Evolutionary conservation across 2,329 filamentous ascomycete genomes (phyloP).

Genomic region (Calonectria pseudoreteaudii): DNA sequence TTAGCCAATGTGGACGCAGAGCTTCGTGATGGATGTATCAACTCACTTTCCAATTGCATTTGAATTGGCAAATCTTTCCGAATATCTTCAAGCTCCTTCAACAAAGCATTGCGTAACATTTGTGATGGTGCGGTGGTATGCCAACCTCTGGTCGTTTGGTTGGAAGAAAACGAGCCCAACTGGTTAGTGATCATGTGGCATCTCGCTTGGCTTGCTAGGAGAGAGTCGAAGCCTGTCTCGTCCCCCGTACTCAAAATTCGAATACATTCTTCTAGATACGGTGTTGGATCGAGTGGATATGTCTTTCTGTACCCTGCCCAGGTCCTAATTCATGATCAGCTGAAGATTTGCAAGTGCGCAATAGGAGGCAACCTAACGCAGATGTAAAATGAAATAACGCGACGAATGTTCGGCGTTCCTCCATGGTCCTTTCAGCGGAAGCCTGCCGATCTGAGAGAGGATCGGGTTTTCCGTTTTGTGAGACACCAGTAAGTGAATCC

Average conservation of each 20-base stretch:
- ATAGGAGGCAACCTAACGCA: slow-evolving; percentile 30
- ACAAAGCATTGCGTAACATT: slow-evolving; percentile 10
- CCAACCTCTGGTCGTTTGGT: not conserved
- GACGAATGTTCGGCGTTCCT: slow-evolving; percentile 29
- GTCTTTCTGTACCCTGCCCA: slow-evolving; percentile 49
- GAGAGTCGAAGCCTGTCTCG: slow-evolving; percentile 23
- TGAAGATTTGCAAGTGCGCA: not conserved
- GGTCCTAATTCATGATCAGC: slow-evolving; percentile 28
- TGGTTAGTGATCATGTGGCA: slow-evolving; percentile 29
- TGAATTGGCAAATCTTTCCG: not conserved
- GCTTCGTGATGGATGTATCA: too few species aligned
- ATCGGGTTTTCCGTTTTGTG: not conserved
- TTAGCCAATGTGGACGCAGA: not conserved
- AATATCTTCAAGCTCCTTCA: slow-evolving; percentile 16
- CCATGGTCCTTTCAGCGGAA: slow-evolving; percentile 1
- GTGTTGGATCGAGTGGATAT: slow-evolving; percentile 61
- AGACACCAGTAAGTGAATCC: not conserved
- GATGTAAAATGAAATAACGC: slow-evolving; percentile 42
- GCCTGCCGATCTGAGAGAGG: not conserved
- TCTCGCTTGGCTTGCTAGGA: slow-evolving; percentile 22
- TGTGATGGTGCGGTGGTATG: not conserved
- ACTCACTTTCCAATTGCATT: slow-evolving; percentile 11
- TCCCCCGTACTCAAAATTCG: slow-evolving; percentile 47
- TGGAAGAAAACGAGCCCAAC: not conserved
- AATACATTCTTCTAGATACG: slow-evolving; percentile 67